Evolutionary conservation across 1,284 basidiomycete species (phyloP).

Genomic region (Porphyrellus sp.): DNA sequence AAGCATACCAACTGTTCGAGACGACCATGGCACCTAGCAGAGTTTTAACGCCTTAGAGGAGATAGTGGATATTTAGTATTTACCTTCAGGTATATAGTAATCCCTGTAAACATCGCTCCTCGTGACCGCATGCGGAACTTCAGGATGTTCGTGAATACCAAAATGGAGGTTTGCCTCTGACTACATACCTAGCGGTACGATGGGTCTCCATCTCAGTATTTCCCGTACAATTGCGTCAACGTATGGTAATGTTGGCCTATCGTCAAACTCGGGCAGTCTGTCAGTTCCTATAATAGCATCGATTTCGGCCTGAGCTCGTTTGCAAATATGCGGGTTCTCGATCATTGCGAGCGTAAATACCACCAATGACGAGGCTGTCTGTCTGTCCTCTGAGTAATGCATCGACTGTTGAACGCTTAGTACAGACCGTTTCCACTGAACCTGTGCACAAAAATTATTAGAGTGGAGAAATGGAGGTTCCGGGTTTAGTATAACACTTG

Average conservation of each 20-base stretch:
- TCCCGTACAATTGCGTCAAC: conserved; percentile 42
- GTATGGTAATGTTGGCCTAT: conserved; percentile 39
- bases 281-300: conserved; percentile 38
- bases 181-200: conserved; percentile 23
- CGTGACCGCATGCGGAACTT: conserved; percentile 14
- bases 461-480: no score
- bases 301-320: conserved; percentile 40
- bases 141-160: conserved; percentile 7
- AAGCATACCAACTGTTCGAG: conserved; percentile 24
- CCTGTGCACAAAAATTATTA: conserved; percentile 5
- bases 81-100: conserved; percentile 31
- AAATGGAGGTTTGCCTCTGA: not conserved
- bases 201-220: conserved; percentile 30
- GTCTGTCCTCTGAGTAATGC: not conserved
- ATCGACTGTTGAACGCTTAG: not conserved
- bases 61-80: not conserved
- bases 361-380: conserved; percentile 14
- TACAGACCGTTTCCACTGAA: conserved; percentile 25
- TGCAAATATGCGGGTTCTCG: conserved; percentile 24
- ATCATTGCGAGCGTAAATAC: conserved; percentile 35
- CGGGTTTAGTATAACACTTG: conserved; percentile 11
- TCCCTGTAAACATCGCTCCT: conserved; percentile 26
- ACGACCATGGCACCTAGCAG: conserved; percentile 18
- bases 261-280: conserved; percentile 40
- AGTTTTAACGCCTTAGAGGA: not conserved